phyloP scores from a whole-genome alignment of 2,329 filamentous ascomycete species.

The Raffaelea deltoideospora region DNA sequence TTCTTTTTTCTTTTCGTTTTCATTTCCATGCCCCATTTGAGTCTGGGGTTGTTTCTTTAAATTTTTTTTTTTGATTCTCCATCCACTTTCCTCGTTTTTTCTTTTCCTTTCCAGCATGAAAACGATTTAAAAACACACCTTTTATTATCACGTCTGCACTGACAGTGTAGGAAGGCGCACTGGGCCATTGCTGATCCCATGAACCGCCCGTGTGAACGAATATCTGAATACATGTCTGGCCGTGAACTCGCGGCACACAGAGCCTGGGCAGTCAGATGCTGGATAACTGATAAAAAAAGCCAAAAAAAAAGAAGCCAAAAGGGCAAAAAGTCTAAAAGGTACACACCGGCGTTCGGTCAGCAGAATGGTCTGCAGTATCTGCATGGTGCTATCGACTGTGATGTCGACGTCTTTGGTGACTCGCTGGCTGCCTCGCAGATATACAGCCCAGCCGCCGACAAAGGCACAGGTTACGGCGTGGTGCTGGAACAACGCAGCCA shows the following conservation, averaged over 20 bases:
- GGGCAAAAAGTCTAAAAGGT: neutral
- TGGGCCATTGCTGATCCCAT: slow-evolving; percentile 3
- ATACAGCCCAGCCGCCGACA: slow-evolving; percentile 9
- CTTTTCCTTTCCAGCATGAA: neutral
- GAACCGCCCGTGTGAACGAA: slow-evolving; percentile 7
- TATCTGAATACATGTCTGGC: slow-evolving; percentile 6
- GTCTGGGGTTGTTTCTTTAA: no score
- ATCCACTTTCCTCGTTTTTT: neutral
- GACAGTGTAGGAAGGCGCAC: slow-evolving; percentile 1
- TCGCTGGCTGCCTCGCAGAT: slow-evolving; percentile 5
- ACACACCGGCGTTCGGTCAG: slow-evolving; percentile 3
- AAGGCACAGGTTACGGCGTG: slow-evolving; percentile 6
- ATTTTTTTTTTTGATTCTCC: no score
- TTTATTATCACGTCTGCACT: slow-evolving; percentile 7
- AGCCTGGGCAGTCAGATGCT: slow-evolving; percentile 2
- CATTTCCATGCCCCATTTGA: no score
- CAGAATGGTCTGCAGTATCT: slow-evolving; percentile 3
- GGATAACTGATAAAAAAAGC: neutral
- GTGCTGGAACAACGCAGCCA: slow-evolving; percentile 4
- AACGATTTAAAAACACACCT: neutral
- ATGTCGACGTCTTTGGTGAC: slow-evolving; percentile 7
- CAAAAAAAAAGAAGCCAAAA: neutral
- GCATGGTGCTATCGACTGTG: slow-evolving; percentile 3
- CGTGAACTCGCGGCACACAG: slow-evolving; percentile 6
- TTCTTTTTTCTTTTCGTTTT: no score